Evolutionary conservation across 495 filamentous ascomycete species (phyloP).

Genomic region (Hypomontagnella submonticulosa): DNA sequence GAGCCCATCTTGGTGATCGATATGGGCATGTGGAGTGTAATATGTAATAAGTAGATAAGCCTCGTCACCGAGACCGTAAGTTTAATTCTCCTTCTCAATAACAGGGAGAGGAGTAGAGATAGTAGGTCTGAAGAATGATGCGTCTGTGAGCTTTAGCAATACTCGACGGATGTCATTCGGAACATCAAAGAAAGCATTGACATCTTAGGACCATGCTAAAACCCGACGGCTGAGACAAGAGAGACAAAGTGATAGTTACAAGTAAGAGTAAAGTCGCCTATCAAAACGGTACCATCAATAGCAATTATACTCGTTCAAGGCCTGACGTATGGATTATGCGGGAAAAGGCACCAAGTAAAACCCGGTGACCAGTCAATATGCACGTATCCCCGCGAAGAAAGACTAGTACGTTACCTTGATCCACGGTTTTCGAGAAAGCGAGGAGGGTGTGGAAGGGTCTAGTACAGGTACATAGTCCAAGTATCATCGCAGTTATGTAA

Average conservation of each 20-base stretch:
- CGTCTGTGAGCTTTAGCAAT: constrained; percentile 23
- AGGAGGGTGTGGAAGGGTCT: constrained; percentile 4
- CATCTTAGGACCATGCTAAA: constrained; percentile 22
- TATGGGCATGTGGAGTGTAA: background rate
- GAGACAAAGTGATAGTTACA: constrained; percentile 10
- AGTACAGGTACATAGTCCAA: constrained; percentile 21
- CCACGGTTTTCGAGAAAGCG: constrained; percentile 13
- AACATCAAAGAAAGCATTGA: constrained; percentile 14
- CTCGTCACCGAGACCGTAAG: too few relatives aligned
- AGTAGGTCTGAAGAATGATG: background rate
- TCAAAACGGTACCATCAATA: background rate
- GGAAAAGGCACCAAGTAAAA: constrained; percentile 12
- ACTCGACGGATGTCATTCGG: constrained; percentile 23
- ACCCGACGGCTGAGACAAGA: background rate
- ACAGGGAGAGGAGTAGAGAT: too few relatives aligned
- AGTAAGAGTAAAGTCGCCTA: background rate
- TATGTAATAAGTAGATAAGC: background rate
- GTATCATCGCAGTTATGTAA: constrained; percentile 29
- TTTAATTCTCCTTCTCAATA: too few relatives aligned
- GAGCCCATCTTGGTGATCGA: constrained; percentile 46
- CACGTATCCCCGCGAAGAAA: constrained; percentile 27
- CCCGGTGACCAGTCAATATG: constrained; percentile 31
- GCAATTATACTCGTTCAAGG: background rate
- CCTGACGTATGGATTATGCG: constrained; percentile 19
- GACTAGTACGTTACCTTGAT: constrained; percentile 11